These are phyloP conservation scores for Stephania yunnanensis DNA, from an alignment of 164 flowering plant genomes.

Conservation along the genomic window DNA sequence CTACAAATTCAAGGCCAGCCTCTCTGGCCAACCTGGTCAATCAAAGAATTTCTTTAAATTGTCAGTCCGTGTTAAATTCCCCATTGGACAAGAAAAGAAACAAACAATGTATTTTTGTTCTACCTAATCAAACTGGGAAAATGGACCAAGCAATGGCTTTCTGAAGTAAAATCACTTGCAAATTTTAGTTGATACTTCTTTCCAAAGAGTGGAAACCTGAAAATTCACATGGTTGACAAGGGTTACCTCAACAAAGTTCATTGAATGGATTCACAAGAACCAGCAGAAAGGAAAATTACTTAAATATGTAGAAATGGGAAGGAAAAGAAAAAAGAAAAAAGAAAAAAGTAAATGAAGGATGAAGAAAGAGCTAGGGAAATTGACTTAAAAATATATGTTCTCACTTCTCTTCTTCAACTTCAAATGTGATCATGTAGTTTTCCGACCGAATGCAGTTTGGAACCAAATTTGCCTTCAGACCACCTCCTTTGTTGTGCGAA, in stretches of 20 bases:
- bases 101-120: not conserved
- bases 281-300: not conserved
- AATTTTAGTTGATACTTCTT: conserved; percentile 90
- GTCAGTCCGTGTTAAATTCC: not conserved
- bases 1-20: conserved; percentile 90
- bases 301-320: not conserved
- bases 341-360: not conserved
- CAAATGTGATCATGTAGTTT: conserved; percentile 88
- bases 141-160: conserved; percentile 88
- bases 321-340: not conserved
- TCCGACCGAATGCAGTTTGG: conserved; percentile 92
- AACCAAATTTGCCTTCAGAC: conserved; percentile 72
- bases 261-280: not conserved
- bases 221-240: conserved; percentile 8
- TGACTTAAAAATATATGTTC: not conserved
- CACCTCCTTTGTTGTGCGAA: conserved; percentile 65
- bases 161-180: conserved; percentile 61
- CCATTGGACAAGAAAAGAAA: not conserved
- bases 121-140: conserved; percentile 97
- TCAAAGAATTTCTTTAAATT: not conserved
- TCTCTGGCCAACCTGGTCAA: conserved; percentile 89
- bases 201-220: conserved; percentile 92
- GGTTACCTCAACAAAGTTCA: not conserved
- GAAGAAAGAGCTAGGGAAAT: too few relatives aligned
- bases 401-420: conserved; percentile 98